Evolutionary conservation across 768 basidiomycete species (phyloP).

Genomic region (Naganishia kalamii): DNA sequence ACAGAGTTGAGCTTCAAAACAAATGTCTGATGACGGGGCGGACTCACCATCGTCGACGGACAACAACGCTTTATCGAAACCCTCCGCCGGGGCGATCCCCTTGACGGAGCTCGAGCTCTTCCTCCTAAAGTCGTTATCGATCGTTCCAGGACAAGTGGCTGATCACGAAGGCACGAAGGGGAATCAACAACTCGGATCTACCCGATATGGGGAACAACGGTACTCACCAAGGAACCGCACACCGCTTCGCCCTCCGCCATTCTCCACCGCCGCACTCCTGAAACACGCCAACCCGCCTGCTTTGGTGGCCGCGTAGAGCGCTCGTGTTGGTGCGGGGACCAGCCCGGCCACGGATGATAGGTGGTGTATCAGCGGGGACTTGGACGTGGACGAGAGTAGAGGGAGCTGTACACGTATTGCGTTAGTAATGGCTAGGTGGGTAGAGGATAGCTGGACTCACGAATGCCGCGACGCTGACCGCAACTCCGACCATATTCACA

Average conservation of each 20-base stretch:
- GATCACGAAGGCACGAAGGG: not conserved
- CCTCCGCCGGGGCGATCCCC: conserved; percentile 21
- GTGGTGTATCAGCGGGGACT: conserved; percentile 66
- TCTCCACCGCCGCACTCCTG: conserved; percentile 38
- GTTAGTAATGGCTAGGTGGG: not conserved
- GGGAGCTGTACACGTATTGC: conserved; percentile 58
- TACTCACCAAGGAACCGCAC: conserved; percentile 43
- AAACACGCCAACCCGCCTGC: conserved; percentile 51
- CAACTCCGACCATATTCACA: conserved; percentile 42
- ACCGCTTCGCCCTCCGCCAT: conserved; percentile 36
- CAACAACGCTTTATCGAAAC: conserved; percentile 14
- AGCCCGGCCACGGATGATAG: conserved; percentile 71
- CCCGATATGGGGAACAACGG: not conserved
- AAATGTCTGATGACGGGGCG: not conserved
- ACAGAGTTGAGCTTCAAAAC: not conserved
- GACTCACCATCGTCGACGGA: conserved; percentile 24
- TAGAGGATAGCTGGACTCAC: conserved; percentile 28
- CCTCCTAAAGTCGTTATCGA: conserved; percentile 42
- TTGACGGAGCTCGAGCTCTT: conserved; percentile 32
- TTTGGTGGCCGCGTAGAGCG: conserved; percentile 79
- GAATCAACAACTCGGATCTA: not conserved
- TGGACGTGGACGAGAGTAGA: conserved; percentile 59
- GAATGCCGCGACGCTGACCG: conserved; percentile 37
- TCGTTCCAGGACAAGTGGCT: conserved; percentile 44
- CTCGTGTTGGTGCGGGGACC: conserved; percentile 76